Evolutionary conservation across 495 filamentous ascomycete species (phyloP).

Genomic region (Daldinia bambusicola): DNA sequence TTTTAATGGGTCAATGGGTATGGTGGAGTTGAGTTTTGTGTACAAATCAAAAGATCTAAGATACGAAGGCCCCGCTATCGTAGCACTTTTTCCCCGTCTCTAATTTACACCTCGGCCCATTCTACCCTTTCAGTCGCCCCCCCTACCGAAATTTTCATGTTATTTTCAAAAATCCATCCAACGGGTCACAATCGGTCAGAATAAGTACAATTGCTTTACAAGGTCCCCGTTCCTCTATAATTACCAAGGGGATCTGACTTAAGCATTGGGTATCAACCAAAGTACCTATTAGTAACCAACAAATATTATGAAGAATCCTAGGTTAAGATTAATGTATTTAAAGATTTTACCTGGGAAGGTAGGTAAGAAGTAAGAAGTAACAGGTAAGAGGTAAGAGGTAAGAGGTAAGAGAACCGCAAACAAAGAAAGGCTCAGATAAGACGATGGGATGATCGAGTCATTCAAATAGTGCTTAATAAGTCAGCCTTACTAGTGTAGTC

Average conservation of each 20-base stretch:
- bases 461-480: constrained; percentile 25
- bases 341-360: no score
- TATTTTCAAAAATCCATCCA: neutral
- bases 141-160: constrained; percentile 22
- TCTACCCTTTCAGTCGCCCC: constrained; percentile 6
- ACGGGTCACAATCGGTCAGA: neutral
- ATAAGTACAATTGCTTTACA: neutral
- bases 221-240: neutral
- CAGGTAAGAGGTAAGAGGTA: neutral
- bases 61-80: constrained; percentile 35
- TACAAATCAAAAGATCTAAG: constrained; percentile 25
- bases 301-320: no score
- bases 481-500: constrained; percentile 23
- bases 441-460: constrained; percentile 12
- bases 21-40: constrained; percentile 1
- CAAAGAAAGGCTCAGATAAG: no score
- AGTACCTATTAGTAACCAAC: no score
- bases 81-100: constrained; percentile 22
- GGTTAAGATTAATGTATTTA: no score
- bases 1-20: neutral
- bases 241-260: neutral
- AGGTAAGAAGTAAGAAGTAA: no score
- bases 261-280: neutral
- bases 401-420: neutral
- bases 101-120: constrained; percentile 38